Evolutionary conservation across 805 yeast genomes (phyloP), one percentile per base, ranked within the genome.

Genomic region (Helenozyma baotianmanensis): DNA sequence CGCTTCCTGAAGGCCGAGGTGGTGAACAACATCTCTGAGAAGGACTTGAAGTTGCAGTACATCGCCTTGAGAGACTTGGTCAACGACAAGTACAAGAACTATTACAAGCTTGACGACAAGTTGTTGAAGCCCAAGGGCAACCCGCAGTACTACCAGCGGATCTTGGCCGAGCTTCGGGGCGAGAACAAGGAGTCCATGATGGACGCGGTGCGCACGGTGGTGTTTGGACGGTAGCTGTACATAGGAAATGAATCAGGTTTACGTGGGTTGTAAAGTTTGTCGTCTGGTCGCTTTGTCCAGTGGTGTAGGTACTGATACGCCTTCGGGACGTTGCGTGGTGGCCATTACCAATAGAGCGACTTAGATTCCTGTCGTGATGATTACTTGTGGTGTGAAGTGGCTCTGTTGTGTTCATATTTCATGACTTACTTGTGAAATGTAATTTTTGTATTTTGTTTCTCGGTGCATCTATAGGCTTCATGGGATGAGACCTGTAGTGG

Each of bases 61-160:
- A 61, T 63, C 33, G 71, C 89, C 3, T 55, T 82, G 33, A 64
- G 78, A 29, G 74, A 72, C 43, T 56, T 82, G 37, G 69, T 70
- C 36, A 72, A 69, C 35, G 80, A 79, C 52, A 78, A 79, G 49
- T 79, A 79, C 64, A 70, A 66, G 47, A 72, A 73, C 38, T 76
- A 76, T 50, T 84, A 83, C 53, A 65, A 72, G 40, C 70, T 78
- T 22, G 79, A 79, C 35, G 82, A 77, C 27, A 82, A 82, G 52
- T 58, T 88, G 43, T 58, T 76, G 48, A 68, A 58, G 45, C 97
- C 97, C n/a, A 79, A 80, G 49, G 96, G 96, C 2, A 84, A 86
- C 57, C 87, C 95, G 2, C 57, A 70, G 29, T 88, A 88, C 53
- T 88, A 88, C 51, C 73, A 69, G 25, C 71, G 92, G 50, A 67